A percentile compares a stretch with the other conserved stretches of the same genome.
Evolutionary conservation across 371 early-diverging fungal genomes (phyloP).

Genomic region (Mucor irregularis): DNA sequence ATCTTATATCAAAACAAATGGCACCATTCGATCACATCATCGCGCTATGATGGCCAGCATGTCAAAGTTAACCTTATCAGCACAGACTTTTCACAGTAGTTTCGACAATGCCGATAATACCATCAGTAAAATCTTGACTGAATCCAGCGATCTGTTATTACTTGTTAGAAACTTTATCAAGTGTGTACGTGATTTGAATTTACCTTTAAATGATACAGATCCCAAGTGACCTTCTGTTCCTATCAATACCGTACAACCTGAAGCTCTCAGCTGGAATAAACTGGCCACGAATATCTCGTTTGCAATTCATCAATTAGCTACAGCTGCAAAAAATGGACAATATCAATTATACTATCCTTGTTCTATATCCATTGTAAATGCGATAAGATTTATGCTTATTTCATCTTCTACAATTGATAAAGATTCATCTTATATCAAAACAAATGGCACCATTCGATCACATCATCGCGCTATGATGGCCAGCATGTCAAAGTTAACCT

Average conservation of each 20-base stretch:
- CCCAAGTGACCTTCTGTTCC: conserved; percentile 22
- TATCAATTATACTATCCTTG: conserved; percentile 48
- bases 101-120: conserved; percentile 56
- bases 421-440: conserved; percentile 57
- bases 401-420: conserved; percentile 71
- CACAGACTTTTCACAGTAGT: conserved; percentile 7
- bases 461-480: conserved; percentile 80
- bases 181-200: conserved; percentile 26
- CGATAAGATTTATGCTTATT: conserved; percentile 84
- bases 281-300: conserved; percentile 60
- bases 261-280: conserved; percentile 63
- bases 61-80: conserved; percentile 74
- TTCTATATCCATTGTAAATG: conserved; percentile 63
- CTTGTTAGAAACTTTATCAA: conserved; percentile 29
- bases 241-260: conserved; percentile 16
- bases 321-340: conserved; percentile 56
- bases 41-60: conserved; percentile 75
- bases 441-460: conserved; percentile 62
- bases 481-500: conserved; percentile 74
- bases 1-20: conserved; percentile 59
- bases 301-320: conserved; percentile 68
- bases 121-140: conserved; percentile 23
- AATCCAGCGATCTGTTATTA: conserved; percentile 31
- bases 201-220: conserved; percentile 17
- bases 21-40: conserved; percentile 69